A percentile compares a stretch with the other conserved stretches of the same genome.
Conservation (phyloP, 176 grass and related monocot genomes). For the Melocanna baccifera region DNA sequence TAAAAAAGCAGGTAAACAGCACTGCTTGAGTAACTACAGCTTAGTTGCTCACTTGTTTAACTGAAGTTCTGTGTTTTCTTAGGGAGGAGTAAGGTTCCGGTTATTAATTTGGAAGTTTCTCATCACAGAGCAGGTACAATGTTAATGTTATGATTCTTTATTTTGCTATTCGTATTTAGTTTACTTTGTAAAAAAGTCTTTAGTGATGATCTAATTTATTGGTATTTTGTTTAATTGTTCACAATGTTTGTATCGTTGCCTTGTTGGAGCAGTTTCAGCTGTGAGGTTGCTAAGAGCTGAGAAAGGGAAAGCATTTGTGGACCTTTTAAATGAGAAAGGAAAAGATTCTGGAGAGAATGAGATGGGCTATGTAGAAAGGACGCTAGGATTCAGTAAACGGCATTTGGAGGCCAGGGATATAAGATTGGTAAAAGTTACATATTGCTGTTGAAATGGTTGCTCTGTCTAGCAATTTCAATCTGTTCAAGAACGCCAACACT, state of each 20-base stretch:
- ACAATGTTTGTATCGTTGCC: slow-evolving; percentile 2
- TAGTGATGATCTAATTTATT: not conserved
- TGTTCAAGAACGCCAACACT: not conserved
- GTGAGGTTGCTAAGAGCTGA: slow-evolving; percentile 89
- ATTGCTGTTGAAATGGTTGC: slow-evolving; percentile 1
- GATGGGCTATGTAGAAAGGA: slow-evolving; percentile 90
- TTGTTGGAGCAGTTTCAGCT: slow-evolving; percentile 51
- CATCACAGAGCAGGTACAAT: slow-evolving; percentile 45
- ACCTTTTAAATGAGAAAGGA: slow-evolving; percentile 79
- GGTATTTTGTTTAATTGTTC: slow-evolving; percentile 11
- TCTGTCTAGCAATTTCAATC: slow-evolving; percentile 13
- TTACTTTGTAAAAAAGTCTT: not conserved
- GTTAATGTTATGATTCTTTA: not conserved
- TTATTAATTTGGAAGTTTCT: slow-evolving; percentile 49
- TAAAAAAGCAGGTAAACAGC: slow-evolving; percentile 54
- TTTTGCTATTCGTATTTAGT: not conserved
- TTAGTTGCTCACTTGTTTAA: slow-evolving; percentile 4
- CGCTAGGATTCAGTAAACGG: slow-evolving; percentile 66
- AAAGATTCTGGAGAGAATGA: slow-evolving; percentile 55
- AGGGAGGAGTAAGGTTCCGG: slow-evolving; percentile 27
- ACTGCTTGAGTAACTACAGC: not conserved
- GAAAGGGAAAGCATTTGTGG: slow-evolving; percentile 75
- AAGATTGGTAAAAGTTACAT: slow-evolving; percentile 60
- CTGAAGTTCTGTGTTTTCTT: not conserved
- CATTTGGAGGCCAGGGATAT: slow-evolving; percentile 86